A percentile compares a stretch with the other conserved stretches of the same genome.
These are phyloP conservation scores for Globisporangium alternatum DNA, from an alignment of 352 stramenopile genomes.

Conservation along the genomic window DNA sequence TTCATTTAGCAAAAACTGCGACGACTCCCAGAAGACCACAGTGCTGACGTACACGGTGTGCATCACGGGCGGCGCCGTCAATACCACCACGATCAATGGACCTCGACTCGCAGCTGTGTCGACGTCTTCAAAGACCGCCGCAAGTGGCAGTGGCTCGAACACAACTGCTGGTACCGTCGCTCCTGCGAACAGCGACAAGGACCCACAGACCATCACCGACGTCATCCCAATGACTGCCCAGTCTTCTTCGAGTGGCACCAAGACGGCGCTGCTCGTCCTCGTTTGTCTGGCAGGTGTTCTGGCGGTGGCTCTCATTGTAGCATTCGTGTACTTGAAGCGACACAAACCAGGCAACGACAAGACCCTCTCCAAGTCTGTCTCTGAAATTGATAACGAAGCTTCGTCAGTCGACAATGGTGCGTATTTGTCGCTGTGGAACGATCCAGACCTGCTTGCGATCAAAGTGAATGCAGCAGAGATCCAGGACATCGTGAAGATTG, in stretches of 20 bases:
- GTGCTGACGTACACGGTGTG: conserved; percentile 8
- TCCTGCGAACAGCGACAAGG: neutral
- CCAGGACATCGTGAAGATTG: conserved; percentile 33
- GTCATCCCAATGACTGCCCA: neutral
- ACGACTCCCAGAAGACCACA: neutral
- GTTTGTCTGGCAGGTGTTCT: neutral
- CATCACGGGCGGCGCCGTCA: conserved; percentile 7
- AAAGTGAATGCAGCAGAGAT: conserved; percentile 42
- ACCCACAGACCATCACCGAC: neutral
- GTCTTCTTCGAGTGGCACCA: neutral
- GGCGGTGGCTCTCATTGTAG: neutral
- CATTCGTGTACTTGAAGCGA: neutral
- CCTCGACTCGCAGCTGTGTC: neutral
- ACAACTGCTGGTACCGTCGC: too few relatives aligned
- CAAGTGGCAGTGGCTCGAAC: neutral
- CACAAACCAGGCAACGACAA: neutral
- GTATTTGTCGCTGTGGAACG: conserved; percentile 37
- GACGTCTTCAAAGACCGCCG: neutral
- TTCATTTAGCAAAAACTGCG: conserved; percentile 5
- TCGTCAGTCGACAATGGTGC: neutral
- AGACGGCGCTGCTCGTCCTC: neutral
- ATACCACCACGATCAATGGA: conserved; percentile 8
- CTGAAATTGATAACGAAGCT: neutral
- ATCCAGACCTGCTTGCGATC: conserved; percentile 38
- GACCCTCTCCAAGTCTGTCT: neutral